Evolutionary conservation across 1,284 basidiomycete species (phyloP).

Genomic region (Coniferiporia weirii): DNA sequence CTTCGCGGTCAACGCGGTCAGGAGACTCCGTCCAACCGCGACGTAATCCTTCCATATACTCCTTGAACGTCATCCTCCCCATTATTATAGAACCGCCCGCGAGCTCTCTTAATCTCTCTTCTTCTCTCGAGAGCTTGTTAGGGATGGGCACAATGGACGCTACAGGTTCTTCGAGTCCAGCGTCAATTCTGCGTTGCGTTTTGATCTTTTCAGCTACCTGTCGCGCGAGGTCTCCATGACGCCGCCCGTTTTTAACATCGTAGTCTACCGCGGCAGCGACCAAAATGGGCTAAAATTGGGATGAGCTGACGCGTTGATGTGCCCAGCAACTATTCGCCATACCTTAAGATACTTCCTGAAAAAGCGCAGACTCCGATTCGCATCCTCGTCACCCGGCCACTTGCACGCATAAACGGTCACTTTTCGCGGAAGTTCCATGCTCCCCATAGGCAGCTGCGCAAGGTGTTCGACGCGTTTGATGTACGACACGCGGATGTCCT

Average conservation of each 20-base stretch:
- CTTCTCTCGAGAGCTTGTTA: constrained; percentile 50
- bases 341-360: constrained; percentile 98
- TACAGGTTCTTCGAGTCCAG: constrained; percentile 55
- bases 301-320: constrained; percentile 12
- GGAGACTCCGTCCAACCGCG: constrained; percentile 82
- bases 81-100: constrained; percentile 83
- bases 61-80: constrained; percentile 92
- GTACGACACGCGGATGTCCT: constrained; percentile 72
- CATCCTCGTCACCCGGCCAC: constrained; percentile 95
- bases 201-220: constrained; percentile 72
- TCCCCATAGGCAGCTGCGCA: constrained; percentile 61
- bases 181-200: constrained; percentile 54
- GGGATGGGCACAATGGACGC: constrained; percentile 46
- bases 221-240: constrained; percentile 79
- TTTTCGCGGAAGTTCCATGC: constrained; percentile 71
- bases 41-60: constrained; percentile 85
- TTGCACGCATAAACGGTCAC: constrained; percentile 84
- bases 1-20: constrained; percentile 69
- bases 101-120: constrained; percentile 57
- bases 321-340: constrained; percentile 24
- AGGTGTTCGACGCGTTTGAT: constrained; percentile 75
- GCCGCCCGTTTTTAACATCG: constrained; percentile 75
- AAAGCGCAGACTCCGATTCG: constrained; percentile 77
- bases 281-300: constrained; percentile 70
- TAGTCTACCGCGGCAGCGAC: constrained; percentile 95